These are phyloP conservation scores for Lobosporangium transversale DNA, from an alignment of 192 early-diverging fungal species.

Conservation along the genomic window DNA sequence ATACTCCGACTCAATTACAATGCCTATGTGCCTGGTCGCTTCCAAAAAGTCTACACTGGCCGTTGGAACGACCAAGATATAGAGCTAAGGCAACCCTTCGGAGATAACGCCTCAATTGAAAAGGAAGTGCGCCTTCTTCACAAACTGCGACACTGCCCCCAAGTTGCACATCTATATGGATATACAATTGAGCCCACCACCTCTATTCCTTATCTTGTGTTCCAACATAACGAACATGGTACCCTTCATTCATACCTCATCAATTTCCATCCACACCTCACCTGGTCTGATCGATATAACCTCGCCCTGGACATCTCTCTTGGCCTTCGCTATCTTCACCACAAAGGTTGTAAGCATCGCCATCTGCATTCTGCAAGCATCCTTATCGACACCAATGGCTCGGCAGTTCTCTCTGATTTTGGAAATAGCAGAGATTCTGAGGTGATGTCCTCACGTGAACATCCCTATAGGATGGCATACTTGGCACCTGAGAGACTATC, in stretches of 20 bases:
- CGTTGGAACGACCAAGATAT: slow-evolving; percentile 45
- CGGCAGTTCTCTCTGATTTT: slow-evolving; percentile 48
- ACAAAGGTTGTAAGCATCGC: slow-evolving; percentile 34
- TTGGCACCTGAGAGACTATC: slow-evolving; percentile 36
- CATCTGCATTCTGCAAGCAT: slow-evolving; percentile 44
- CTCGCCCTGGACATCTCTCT: slow-evolving; percentile 50
- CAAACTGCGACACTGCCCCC: slow-evolving; percentile 26
- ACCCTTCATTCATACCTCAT: slow-evolving; percentile 39
- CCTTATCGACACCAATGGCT: slow-evolving; percentile 48
- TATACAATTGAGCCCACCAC: slow-evolving; percentile 34
- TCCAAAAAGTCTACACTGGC: slow-evolving; percentile 24
- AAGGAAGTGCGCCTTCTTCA: slow-evolving; percentile 25
- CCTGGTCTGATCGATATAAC: slow-evolving; percentile 53
- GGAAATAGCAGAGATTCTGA: slow-evolving; percentile 29
- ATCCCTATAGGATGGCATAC: slow-evolving; percentile 39
- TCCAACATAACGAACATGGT: slow-evolving; percentile 49
- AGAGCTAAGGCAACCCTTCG: slow-evolving; percentile 23
- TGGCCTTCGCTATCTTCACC: slow-evolving; percentile 40
- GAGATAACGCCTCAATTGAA: slow-evolving; percentile 24
- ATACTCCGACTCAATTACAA: slow-evolving; percentile 21
- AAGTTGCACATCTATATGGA: slow-evolving; percentile 33
- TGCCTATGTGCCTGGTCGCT: slow-evolving; percentile 30
- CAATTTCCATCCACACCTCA: slow-evolving; percentile 45
- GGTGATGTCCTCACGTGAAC: slow-evolving; percentile 39
- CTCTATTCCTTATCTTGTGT: slow-evolving; percentile 16